phyloP scores from a whole-genome alignment of 108 stramenopile species.

The Nannochloropsis oceanica region DNA sequence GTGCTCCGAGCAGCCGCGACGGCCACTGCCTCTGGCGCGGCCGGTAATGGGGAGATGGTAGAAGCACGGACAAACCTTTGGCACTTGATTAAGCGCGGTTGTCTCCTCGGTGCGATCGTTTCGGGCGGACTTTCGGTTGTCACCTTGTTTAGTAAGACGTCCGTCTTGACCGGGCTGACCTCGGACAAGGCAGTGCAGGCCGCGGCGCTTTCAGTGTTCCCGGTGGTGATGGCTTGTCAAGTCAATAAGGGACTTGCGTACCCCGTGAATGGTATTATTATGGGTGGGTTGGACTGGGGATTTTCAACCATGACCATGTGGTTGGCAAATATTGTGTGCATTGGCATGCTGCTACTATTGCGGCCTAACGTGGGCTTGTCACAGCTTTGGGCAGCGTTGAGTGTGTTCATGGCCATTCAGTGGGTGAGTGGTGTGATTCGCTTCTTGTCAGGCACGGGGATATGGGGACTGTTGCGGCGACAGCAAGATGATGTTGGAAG shows the following conservation, averaged over 20 bases:
- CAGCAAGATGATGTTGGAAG: not conserved
- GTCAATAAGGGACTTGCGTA: conserved; percentile 70
- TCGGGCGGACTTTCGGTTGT: not conserved
- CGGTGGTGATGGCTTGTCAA: conserved; percentile 44
- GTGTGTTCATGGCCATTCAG: not conserved
- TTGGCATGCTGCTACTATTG: not conserved
- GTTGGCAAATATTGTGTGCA: conserved; percentile 22
- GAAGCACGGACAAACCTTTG: conserved; percentile 33
- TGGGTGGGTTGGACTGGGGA: conserved; percentile 84
- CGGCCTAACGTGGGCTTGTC: not conserved
- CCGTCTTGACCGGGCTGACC: conserved; percentile 59
- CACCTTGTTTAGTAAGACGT: conserved; percentile 40
- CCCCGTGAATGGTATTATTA: conserved; percentile 73
- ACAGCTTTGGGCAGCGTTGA: not conserved
- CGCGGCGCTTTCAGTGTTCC: conserved; percentile 53
- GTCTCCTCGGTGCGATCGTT: conserved; percentile 6
- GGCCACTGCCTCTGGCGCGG: conserved; percentile 16
- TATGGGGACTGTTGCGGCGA: not conserved
- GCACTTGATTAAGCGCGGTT: conserved; percentile 57
- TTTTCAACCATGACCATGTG: conserved; percentile 72
- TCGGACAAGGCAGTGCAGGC: conserved; percentile 52
- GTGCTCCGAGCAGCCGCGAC: not conserved
- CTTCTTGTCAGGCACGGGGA: not conserved
- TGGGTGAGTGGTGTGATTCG: not conserved
- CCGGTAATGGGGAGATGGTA: not conserved